Evolutionary conservation across 768 basidiomycete species (phyloP), one percentile per base, ranked within the genome.

Genomic region (Mycena chlorophos): DNA sequence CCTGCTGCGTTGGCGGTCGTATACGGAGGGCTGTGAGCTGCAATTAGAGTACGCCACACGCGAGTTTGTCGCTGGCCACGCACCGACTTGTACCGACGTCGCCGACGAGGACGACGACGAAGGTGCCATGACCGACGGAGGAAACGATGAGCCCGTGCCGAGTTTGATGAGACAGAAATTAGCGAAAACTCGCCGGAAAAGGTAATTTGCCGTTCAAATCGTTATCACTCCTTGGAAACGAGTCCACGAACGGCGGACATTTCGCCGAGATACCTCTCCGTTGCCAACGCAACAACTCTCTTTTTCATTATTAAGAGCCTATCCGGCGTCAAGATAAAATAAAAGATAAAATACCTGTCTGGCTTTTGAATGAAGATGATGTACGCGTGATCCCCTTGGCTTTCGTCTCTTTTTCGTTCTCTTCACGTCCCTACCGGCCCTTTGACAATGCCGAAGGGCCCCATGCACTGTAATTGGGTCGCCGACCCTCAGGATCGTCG

Each of bases 61-160:
- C n/a, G n/a, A n/a, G n/a, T n/a, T n/a, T n/a, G n/a, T n/a, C n/a
- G 13, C 39, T 14, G 8, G n/a, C 23, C 51, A 85, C 92, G 79
- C 51, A 88, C 92, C 92, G 73, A 94, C 92, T 94, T 94, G 91
- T 51, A 94, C 91, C 62, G 91, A 92, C 63, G 91, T 94, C 75
- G 88, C 82, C 78, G 85, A 71, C 71, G 87, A 72, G 60, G 79
- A 8, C 20, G 45, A 26, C 12, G 39, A 6, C 6, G 39, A 19
- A 10, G 45, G 45, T 10, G 45, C 45, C 45, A 46, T 46, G 45
- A 46, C 34, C 30, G 60, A 77, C 77, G 13, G 40, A 69, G 70
- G 6, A 10, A 37, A 55, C 48, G 34, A 30, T 43, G 39, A 34
- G 40, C 37, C 25, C 26, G 53, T 54, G 26, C 38, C 39, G 2